phyloP scores from a whole-genome alignment of 2,329 filamentous ascomycete genomes.

The Hyphodiscus sp. region DNA sequence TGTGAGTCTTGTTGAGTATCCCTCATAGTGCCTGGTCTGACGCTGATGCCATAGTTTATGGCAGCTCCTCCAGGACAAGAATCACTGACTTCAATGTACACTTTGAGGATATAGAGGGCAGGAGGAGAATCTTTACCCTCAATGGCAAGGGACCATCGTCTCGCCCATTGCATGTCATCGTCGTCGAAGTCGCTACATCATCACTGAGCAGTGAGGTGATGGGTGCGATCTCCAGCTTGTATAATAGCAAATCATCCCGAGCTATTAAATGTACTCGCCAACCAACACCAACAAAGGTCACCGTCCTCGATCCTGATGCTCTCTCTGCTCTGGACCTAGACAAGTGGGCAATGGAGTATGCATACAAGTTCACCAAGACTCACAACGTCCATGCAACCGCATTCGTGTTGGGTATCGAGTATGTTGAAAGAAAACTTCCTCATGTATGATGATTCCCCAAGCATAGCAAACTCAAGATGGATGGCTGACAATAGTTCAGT shows the following conservation, averaged over 20 bases:
- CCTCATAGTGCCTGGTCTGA: neutral
- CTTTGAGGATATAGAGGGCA: neutral
- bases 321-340: slow-evolving; percentile 12
- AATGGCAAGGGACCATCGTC: slow-evolving; percentile 17
- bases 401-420: slow-evolving; percentile 20
- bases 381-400: neutral
- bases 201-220: slow-evolving; percentile 4
- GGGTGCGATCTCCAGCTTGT: neutral
- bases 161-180: slow-evolving; percentile 14
- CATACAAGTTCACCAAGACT: slow-evolving; percentile 18
- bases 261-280: neutral
- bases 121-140: slow-evolving; percentile 11
- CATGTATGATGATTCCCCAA: slow-evolving; percentile 7
- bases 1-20: neutral
- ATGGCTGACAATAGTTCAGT: neutral
- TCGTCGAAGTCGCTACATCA: slow-evolving; percentile 5
- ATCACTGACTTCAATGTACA: slow-evolving; percentile 1
- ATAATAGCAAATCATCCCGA: neutral
- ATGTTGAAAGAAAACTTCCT: slow-evolving; percentile 20
- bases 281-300: neutral
- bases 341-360: slow-evolving; percentile 24
- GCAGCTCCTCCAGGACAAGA: neutral
- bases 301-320: neutral
- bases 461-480: neutral
- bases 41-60: neutral